Conservation (phyloP, 2,329 filamentous ascomycete species). For the Cladosporium sp. region DNA sequence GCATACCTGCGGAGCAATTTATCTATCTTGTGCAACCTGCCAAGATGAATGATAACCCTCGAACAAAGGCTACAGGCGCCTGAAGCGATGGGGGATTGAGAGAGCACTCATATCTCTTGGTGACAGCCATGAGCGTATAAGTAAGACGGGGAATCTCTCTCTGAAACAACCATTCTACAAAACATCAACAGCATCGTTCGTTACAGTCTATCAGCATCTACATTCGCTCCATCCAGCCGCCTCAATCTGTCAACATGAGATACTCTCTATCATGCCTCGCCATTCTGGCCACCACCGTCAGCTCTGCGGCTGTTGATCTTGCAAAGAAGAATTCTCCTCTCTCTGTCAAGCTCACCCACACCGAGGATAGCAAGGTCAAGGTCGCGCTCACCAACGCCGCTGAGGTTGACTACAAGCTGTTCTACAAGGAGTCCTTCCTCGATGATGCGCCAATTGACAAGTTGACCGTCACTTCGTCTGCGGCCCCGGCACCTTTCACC, state of each 20-base stretch:
- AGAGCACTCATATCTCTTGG: background rate
- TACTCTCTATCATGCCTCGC: constrained; percentile 15
- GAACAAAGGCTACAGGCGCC: constrained; percentile 5
- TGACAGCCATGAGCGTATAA: constrained; percentile 7
- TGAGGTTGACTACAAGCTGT: constrained; percentile 28
- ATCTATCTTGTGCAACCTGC: constrained; percentile 9
- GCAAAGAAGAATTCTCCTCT: constrained; percentile 28
- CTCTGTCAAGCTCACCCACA: constrained; percentile 25
- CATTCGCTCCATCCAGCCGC: constrained; percentile 3
- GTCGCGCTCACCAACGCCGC: constrained; percentile 30
- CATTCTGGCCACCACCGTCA: constrained; percentile 23
- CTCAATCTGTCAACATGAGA: constrained; percentile 13
- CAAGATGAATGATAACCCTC: constrained; percentile 11
- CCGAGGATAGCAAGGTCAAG: constrained; percentile 30
- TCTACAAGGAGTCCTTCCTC: constrained; percentile 32
- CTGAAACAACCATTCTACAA: background rate
- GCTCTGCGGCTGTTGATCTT: constrained; percentile 26
- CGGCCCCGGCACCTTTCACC: constrained; percentile 43
- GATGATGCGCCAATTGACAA: constrained; percentile 31
- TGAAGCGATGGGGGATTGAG: background rate
- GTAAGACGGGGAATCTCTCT: background rate
- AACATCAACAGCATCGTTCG: constrained; percentile 11
- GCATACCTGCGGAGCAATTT: constrained; percentile 5
- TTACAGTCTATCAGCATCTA: background rate
- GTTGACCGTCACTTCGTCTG: constrained; percentile 25